Percentiles rank a stretch among this genome's conserved stretches.
These are phyloP conservation scores for Cercospora nicotianae DNA, from an alignment of 2,329 filamentous ascomycete species.

Conservation along the genomic window DNA sequence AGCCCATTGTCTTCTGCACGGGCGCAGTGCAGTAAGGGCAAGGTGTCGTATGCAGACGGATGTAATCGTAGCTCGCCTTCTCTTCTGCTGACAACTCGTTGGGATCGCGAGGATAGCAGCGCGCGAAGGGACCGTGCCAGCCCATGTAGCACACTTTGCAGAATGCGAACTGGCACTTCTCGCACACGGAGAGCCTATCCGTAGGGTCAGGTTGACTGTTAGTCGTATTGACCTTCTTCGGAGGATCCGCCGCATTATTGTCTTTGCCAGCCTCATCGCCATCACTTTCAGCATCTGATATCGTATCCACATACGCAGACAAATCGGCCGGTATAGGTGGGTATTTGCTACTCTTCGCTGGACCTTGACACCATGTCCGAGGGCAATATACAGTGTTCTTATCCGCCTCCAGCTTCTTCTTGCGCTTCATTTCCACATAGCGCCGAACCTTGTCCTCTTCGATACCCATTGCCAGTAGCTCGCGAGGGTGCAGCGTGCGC, in stretches of 20 bases:
- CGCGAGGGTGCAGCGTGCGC: constrained; percentile 73
- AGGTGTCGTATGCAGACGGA: constrained; percentile 75
- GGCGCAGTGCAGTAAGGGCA: constrained; percentile 86
- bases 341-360: constrained; percentile 62
- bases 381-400: constrained; percentile 92
- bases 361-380: constrained; percentile 86
- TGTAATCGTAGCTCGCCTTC: constrained; percentile 80
- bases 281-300: constrained; percentile 40
- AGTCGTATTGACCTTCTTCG: constrained; percentile 20
- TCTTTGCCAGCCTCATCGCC: constrained; percentile 11
- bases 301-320: constrained; percentile 39
- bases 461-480: constrained; percentile 61
- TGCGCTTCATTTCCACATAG: constrained; percentile 87
- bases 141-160: constrained; percentile 71
- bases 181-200: constrained; percentile 78
- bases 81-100: constrained; percentile 80
- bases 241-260: constrained; percentile 4
- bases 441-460: constrained; percentile 71
- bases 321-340: constrained; percentile 48
- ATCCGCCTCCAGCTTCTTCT: constrained; percentile 87
- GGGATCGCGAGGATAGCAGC: constrained; percentile 64
- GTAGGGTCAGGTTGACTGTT: constrained; percentile 31
- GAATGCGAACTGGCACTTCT: constrained; percentile 88
- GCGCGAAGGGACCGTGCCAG: constrained; percentile 93
- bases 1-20: constrained; percentile 87